Evolutionary conservation across 768 basidiomycete species (phyloP).

Genomic region (Mycena leptocephala): DNA sequence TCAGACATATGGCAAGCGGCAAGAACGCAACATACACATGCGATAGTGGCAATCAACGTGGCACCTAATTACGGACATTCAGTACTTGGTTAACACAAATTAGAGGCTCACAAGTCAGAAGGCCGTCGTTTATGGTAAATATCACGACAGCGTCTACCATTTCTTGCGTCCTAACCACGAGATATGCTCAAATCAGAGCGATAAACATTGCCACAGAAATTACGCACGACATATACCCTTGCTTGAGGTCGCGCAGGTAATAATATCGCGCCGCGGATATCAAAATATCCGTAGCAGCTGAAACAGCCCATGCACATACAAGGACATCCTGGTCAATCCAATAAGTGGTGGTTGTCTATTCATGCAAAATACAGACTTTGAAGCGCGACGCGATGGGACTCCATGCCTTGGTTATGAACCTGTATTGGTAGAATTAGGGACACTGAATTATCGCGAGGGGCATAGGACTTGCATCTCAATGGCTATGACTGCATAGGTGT

Average conservation of each 20-base stretch:
- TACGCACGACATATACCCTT: slow-evolving; percentile 14
- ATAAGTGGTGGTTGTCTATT: no score
- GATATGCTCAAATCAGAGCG: neutral
- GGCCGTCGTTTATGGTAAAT: slow-evolving; percentile 25
- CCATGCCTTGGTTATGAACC: neutral
- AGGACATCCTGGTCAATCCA: neutral
- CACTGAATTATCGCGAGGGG: neutral
- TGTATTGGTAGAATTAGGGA: neutral
- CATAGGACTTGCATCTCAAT: neutral
- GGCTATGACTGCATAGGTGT: neutral
- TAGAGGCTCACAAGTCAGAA: neutral
- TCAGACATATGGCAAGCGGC: no score
- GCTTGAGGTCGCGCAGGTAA: slow-evolving; percentile 24
- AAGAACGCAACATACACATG: slow-evolving; percentile 1
- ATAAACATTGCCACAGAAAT: no score
- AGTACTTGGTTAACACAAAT: neutral
- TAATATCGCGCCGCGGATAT: slow-evolving; percentile 21
- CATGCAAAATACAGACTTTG: neutral
- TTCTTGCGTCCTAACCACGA: neutral
- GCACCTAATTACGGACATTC: neutral
- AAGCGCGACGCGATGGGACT: neutral
- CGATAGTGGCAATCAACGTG: neutral
- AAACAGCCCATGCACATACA: neutral
- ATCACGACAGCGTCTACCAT: slow-evolving; percentile 18
- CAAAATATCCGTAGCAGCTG: slow-evolving; percentile 22